Conservation (phyloP, 805 yeast species). For the Metschnikowia dekortorum region DNA sequence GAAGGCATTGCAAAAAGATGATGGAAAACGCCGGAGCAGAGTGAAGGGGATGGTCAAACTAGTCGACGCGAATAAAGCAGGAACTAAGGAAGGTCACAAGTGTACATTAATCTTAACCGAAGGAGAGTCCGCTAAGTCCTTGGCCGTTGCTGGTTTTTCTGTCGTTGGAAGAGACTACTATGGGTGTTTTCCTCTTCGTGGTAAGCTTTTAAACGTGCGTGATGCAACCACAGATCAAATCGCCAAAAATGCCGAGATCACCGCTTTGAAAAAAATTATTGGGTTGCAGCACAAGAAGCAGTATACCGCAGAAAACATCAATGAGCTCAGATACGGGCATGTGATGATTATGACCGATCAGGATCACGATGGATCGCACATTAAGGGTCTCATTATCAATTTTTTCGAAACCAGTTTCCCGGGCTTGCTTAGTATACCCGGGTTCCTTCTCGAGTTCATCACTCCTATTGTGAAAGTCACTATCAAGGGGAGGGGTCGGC, state of each 20-base stretch:
- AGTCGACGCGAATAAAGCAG: conserved; percentile 95
- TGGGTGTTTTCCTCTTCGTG: conserved; percentile 93
- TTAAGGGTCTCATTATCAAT: conserved; percentile 91
- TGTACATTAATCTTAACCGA: conserved; percentile 93
- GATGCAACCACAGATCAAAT: conserved; percentile 97
- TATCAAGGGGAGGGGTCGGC: conserved; percentile 48
- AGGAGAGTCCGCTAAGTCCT: conserved; percentile 92
- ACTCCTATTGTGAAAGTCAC: conserved; percentile 95
- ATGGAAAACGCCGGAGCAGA: conserved; percentile 79
- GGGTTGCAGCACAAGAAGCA: conserved; percentile 90
- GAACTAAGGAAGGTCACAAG: conserved; percentile 85
- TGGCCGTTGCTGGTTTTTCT: conserved; percentile 89
- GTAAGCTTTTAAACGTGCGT: conserved; percentile 90
- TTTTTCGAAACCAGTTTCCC: conserved; percentile 93
- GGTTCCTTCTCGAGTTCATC: conserved; percentile 87
- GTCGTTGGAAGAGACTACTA: conserved; percentile 94
- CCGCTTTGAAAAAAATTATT: conserved; percentile 90
- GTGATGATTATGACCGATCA: conserved; percentile 99
- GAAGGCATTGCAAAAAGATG: conserved; percentile 79
- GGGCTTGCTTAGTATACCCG: conserved; percentile 85
- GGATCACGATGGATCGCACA: conserved; percentile 98
- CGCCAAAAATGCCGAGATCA: conserved; percentile 88
- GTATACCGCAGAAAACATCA: conserved; percentile 58
- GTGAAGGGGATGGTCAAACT: conserved; percentile 85
- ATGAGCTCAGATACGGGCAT: conserved; percentile 86